Percentiles rank a stretch among this genome's conserved stretches.
Evolutionary conservation across 208 protist species (phyloP).

Genomic region (Wallacemonas sp.): DNA sequence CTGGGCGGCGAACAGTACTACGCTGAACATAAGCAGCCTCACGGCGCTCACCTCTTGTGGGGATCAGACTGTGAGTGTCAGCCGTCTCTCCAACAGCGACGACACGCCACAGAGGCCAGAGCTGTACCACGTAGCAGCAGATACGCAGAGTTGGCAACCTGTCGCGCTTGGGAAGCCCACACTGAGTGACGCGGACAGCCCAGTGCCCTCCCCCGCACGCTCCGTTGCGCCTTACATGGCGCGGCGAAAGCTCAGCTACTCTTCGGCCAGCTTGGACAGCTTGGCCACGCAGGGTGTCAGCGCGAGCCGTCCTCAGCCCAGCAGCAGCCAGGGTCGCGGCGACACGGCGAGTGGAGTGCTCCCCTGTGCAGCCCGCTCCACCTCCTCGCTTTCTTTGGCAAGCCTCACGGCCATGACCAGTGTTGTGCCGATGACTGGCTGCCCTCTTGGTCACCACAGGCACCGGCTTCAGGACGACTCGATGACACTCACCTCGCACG

Average conservation of each 20-base stretch:
- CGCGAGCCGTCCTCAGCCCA: not conserved
- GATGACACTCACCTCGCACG: not conserved
- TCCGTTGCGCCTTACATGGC: not conserved
- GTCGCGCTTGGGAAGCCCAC: too few species aligned
- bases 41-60: conserved; percentile 3
- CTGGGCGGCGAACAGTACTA: conserved; percentile 11
- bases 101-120: too few species aligned
- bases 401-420: conserved; percentile 13
- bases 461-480: too few species aligned
- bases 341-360: too few species aligned
- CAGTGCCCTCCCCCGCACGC: not conserved
- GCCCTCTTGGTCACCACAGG: not conserved
- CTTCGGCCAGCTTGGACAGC: conserved; percentile 6
- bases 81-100: not conserved
- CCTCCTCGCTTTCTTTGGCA: conserved; percentile 1
- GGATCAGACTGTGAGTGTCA: not conserved
- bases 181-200: conserved; percentile 10
- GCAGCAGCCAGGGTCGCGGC: conserved; percentile 5
- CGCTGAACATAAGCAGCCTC: conserved; percentile 30
- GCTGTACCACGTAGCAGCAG: too few species aligned
- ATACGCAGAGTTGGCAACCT: too few species aligned
- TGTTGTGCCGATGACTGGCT: not conserved
- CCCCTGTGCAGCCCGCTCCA: not conserved
- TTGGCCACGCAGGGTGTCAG: conserved; percentile 3
- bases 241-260: conserved; percentile 13